Evolutionary conservation across 257 asterid genomes (phyloP), one percentile per base, ranked within the genome.

Genomic region (Orobanche coerulescens): DNA sequence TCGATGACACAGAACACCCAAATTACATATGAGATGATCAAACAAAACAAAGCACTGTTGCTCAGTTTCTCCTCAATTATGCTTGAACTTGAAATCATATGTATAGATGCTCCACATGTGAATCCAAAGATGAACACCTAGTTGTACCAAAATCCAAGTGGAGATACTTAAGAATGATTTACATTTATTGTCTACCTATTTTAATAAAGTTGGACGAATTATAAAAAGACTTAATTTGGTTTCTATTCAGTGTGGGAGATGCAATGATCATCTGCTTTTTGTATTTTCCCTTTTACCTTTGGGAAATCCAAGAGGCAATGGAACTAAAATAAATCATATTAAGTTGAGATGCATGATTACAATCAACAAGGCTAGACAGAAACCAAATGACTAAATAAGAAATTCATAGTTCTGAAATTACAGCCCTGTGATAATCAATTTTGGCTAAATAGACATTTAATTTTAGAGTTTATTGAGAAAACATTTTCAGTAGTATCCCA

Each of bases 1-100:
- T 68, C 15, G 4, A 15, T 16, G 61, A 31, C 54, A 61, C 40
- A 57, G 30, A 66, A 65, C 25, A 54, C 23, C 54, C 30, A 65
- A 61, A 34, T 31, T 33, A 30, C 64, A 43, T 53, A 31, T 22
- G 46, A 24, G 50, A 50, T 51, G 50, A 58, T 44, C 49, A 53
- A 57, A 42, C 36, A 43, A 63, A 15, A 15, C 18, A 33, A 31
- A 30, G 57, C 28, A 52, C n/a, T 28, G 36, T n/a, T 24, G 56
- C 58, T 13, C 46, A 31, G 15, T 49, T 7, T 61, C 51, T 61
- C 48, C 50, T 16, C 2, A 11, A 20, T 64, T 70, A 37, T 25
- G 57, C 28, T 51, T 1, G 31, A n/a, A n/a, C n/a, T n/a, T n/a
- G 34, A 34, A 11, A 58, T 36, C 16, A 44, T 19, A 62, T 61